Percentiles rank a stretch among this genome's conserved stretches.
Evolutionary conservation across 495 filamentous ascomycete genomes (phyloP).

Genomic region (Xylaria venustula): DNA sequence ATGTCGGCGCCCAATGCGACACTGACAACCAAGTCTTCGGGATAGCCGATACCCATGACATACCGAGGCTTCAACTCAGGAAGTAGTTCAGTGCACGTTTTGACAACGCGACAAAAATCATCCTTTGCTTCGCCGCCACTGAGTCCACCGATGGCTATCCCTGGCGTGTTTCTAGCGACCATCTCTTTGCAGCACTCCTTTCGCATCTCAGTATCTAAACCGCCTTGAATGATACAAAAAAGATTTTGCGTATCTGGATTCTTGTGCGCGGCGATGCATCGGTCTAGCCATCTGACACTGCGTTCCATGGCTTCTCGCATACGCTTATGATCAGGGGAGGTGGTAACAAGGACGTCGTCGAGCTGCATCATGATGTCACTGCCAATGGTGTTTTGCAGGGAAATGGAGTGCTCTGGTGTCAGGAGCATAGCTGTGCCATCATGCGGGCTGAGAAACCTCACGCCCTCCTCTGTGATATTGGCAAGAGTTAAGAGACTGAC

Average conservation of each 20-base stretch:
- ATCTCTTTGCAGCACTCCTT: slow-evolving; percentile 83
- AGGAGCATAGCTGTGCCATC: slow-evolving; percentile 96
- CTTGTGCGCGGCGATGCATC: slow-evolving; percentile 88
- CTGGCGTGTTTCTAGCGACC: slow-evolving; percentile 87
- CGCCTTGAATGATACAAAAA: slow-evolving; percentile 99
- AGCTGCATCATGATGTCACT: slow-evolving; percentile 99
- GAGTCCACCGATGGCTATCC: slow-evolving; percentile 93
- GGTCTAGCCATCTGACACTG: slow-evolving; percentile 97
- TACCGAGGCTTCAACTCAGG: slow-evolving; percentile 92
- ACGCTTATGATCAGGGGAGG: slow-evolving; percentile 78
- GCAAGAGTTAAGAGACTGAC: slow-evolving; percentile 93
- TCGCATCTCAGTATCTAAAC: slow-evolving; percentile 86
- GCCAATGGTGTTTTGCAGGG: slow-evolving; percentile 93
- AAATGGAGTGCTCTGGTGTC: slow-evolving; percentile 95
- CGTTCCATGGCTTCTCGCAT: slow-evolving; percentile 96
- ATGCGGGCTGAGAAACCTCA: slow-evolving; percentile 90
- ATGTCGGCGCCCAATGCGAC: slow-evolving; percentile 94
- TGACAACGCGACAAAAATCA: slow-evolving; percentile 65
- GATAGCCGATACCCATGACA: slow-evolving; percentile 98
- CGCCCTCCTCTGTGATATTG: slow-evolving; percentile 91
- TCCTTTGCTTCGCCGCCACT: slow-evolving; percentile 73
- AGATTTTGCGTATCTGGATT: slow-evolving; percentile 82
- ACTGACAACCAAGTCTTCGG: slow-evolving; percentile 89
- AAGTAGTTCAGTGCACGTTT: slow-evolving; percentile 78
- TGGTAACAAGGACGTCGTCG: slow-evolving; percentile 95